Evolutionary conservation across 768 basidiomycete genomes (phyloP).

Genomic region (Leccinum uliginosum): DNA sequence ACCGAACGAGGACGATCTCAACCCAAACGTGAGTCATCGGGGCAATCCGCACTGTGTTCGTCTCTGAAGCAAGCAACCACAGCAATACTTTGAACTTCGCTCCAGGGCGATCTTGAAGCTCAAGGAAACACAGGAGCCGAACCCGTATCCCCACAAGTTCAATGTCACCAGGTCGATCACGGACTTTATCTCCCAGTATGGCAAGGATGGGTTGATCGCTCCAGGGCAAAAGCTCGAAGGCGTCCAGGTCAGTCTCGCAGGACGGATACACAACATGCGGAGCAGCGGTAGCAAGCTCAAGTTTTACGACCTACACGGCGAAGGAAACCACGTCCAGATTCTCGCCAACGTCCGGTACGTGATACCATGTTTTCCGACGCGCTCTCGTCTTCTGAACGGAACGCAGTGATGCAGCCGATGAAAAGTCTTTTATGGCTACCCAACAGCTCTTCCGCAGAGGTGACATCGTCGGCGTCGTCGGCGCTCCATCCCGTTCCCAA

Average conservation of each 20-base stretch:
- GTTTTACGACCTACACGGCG: conserved; percentile 93
- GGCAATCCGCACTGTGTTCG: not conserved
- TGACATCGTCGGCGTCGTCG: conserved; percentile 92
- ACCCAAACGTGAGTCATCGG: conserved; percentile 70
- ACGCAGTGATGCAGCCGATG: conserved; percentile 56
- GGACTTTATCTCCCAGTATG: conserved; percentile 70
- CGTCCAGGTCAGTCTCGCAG: conserved; percentile 67
- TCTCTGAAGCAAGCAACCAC: not conserved
- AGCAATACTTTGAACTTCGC: conserved; percentile 98
- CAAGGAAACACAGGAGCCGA: conserved; percentile 77
- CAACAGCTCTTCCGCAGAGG: conserved; percentile 92
- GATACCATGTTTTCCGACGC: not conserved
- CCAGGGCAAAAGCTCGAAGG: conserved; percentile 63
- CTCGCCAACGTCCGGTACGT: conserved; percentile 85
- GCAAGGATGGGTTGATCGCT: conserved; percentile 63
- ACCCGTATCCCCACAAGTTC: conserved; percentile 99
- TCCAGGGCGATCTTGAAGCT: conserved; percentile 84
- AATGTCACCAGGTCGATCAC: conserved; percentile 75
- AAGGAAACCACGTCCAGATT: conserved; percentile 91
- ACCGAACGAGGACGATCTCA: conserved; percentile 75
- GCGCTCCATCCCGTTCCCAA: conserved; percentile 86
- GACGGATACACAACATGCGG: conserved; percentile 89
- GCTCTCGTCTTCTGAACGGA: conserved; percentile 16
- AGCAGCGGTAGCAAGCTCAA: conserved; percentile 75
- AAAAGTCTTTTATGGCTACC: conserved; percentile 58